These are phyloP conservation scores for Eutypella sp. DNA, from an alignment of 2,329 filamentous ascomycete species.

Conservation along the genomic window DNA sequence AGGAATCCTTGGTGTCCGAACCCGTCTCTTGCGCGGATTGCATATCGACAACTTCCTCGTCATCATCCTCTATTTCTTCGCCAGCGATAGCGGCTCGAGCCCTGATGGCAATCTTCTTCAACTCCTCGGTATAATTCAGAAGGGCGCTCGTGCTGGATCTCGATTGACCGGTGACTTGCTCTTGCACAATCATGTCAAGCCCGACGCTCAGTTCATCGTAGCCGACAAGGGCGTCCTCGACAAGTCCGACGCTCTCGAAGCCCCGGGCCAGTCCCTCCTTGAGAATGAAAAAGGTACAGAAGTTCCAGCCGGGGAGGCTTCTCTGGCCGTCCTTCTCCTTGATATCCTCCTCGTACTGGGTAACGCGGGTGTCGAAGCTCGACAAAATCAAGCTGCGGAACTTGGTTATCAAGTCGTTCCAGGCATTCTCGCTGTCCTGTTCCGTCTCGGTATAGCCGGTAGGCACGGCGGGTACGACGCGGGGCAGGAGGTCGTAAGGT, in stretches of 20 bases:
- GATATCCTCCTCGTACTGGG: conserved; percentile 96
- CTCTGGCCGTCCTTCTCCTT: conserved; percentile 88
- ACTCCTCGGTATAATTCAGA: conserved; percentile 66
- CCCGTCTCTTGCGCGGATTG: conserved; percentile 35
- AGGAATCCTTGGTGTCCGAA: conserved; percentile 30
- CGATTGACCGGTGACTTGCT: conserved; percentile 59
- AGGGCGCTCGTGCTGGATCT: conserved; percentile 69
- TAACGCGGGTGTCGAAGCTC: conserved; percentile 86
- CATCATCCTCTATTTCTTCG: conserved; percentile 26
- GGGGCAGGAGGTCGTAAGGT: conserved; percentile 58
- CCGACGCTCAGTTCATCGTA: conserved; percentile 93
- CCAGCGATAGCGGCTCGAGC: conserved; percentile 41
- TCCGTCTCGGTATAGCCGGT: conserved; percentile 64
- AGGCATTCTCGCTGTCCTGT: conserved; percentile 75
- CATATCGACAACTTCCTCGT: conserved; percentile 45
- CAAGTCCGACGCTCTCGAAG: conserved; percentile 91
- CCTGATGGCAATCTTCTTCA: conserved; percentile 55
- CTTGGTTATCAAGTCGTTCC: conserved; percentile 78
- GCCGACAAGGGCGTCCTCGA: conserved; percentile 89
- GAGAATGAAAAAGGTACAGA: conserved; percentile 97
- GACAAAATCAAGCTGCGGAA: conserved; percentile 81
- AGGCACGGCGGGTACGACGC: conserved; percentile 58
- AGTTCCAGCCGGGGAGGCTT: conserved; percentile 91
- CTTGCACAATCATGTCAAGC: conserved; percentile 74
- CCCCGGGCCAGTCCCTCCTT: conserved; percentile 92